Evolutionary conservation across 495 filamentous ascomycete genomes (phyloP).

Genomic region (Penicillium verhagenii): DNA sequence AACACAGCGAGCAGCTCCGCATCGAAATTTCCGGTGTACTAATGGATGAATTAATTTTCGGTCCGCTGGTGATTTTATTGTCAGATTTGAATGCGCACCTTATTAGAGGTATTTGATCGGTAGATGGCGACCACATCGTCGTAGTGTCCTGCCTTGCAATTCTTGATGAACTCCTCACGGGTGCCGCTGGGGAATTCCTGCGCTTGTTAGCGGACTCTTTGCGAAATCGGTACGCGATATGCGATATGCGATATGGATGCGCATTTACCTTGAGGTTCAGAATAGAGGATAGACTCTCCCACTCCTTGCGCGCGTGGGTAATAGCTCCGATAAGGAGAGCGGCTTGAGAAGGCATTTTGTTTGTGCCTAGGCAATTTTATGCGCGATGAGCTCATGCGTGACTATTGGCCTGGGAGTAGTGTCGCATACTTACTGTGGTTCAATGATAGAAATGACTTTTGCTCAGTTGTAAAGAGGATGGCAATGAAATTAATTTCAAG

Average conservation of each 20-base stretch:
- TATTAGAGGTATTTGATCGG: constrained; percentile 57
- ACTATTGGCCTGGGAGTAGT: background rate
- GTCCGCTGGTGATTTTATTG: background rate
- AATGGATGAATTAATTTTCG: background rate
- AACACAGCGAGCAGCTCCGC: constrained; percentile 56
- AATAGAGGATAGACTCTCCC: constrained; percentile 52
- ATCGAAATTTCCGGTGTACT: constrained; percentile 62
- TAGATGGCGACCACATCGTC: constrained; percentile 59
- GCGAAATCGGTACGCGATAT: background rate
- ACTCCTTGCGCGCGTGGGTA: constrained; percentile 53
- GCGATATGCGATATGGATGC: background rate
- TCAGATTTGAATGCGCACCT: constrained; percentile 34
- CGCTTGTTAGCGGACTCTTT: background rate
- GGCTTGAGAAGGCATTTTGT: constrained; percentile 38
- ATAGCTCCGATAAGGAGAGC: constrained; percentile 59
- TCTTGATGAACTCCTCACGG: constrained; percentile 51
- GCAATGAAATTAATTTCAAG: too few species aligned
- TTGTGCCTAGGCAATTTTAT: constrained; percentile 1
- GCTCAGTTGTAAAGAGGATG: background rate
- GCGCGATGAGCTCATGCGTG: constrained; percentile 13
- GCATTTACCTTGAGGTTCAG: constrained; percentile 53
- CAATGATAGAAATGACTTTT: background rate
- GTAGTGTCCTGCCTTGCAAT: constrained; percentile 53
- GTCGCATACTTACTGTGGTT: background rate
- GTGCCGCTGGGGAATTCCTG: constrained; percentile 56